Evolutionary conservation across 768 basidiomycete genomes (phyloP), one percentile per base, ranked within the genome.

Genomic region (Lyophyllum semitale): DNA sequence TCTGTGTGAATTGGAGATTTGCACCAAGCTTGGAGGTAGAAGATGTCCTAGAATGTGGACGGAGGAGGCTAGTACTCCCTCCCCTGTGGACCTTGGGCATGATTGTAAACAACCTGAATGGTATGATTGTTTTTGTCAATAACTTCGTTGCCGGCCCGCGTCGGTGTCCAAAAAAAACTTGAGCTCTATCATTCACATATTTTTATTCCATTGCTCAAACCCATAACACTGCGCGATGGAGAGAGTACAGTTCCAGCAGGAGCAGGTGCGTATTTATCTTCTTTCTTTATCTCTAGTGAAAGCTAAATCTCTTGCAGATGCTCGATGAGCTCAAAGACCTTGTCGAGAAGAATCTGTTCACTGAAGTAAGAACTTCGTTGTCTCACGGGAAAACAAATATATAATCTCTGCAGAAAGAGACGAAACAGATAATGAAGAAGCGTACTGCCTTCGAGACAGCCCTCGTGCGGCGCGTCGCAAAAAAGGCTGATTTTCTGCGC

Each of bases 311-410:
- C 43, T 47, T n/a, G 40, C 67, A 90, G 84, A 95, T 95, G 86
- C 91, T 96, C 84, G 84, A 87, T 44, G 95, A 97, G 86, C 88
- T 96, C 68, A 95, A 93, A 72, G 93, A 95, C 72, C 78, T 96
- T 11, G 85, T 89, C 56, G 84, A 93, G 63, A 93, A 91, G 72
- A 83, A 82, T 60, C 72, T 97, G 37, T 96, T 98, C 69, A 88
- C 89, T 0, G 77, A 85, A 72, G 90, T 91, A 65, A 68, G 84
- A 12, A 49, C 25, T 33, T 6, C 20, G 40, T 35, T 23, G 20
- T 20, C 45, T 25, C 4, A 33, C 53, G 47, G 48, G 27, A 42
- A 46, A 40, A 43, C 53, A 59, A 35, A 52, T 51, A 51, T 61
- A 58, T 55, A 63, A 58, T 42, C 41, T 56, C 26, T 57, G 48